Base-by-base conservation (phyloP, 2,329 filamentous ascomycete genomes). In the Penicillium sp. region DNA sequence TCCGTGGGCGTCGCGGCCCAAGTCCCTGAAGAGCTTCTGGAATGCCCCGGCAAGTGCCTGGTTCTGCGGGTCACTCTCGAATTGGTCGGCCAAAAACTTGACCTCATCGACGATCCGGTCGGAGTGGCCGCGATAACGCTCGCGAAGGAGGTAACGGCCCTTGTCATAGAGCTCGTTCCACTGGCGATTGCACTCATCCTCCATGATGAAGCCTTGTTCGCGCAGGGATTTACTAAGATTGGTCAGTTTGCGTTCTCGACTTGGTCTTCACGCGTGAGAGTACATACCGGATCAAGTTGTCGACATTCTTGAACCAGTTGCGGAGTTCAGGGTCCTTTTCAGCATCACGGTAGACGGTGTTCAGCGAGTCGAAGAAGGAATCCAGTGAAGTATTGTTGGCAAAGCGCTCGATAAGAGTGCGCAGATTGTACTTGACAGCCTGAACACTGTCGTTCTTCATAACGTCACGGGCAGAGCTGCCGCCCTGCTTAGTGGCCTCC, bases 371-470 rank as follows among this genome's bases (percentile, higher is more conserved):
- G 74, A 93, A 89, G 3, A 97, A 76, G 58, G 95, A 89, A 56
- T 95, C 86, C 29, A 84, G 83, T 0, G 91, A 96, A 8, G 93
- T 97, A 64, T 86, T 86, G 71, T 99, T 97, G 66, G 93, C 93
- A 62, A 96, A 97, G 40, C 93, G 87, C 77, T 97, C 93, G 59
- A 99, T 84, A 16, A 99, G 77, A 8, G 83, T 89, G 77, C 85
- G 89, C 50, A 95, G 78, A 66, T 95, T 86, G 71, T 80, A 77
- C 75, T 96, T 89, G 44, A 89, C 89, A 47, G 78, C 77, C 46
- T 81, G 74, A 41, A 97, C 74, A 50, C 80, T 78, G 55, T 81
- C 77, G 58, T 83, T 79, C 51, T 72, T 69, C 62, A 87, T 84
- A 55, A 87, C 81, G 72, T 86, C 84, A 79, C 89, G 85, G 40